Evolutionary conservation across 108 stramenopile species (phyloP).

Genomic region (Discostella pseudostelligera): DNA sequence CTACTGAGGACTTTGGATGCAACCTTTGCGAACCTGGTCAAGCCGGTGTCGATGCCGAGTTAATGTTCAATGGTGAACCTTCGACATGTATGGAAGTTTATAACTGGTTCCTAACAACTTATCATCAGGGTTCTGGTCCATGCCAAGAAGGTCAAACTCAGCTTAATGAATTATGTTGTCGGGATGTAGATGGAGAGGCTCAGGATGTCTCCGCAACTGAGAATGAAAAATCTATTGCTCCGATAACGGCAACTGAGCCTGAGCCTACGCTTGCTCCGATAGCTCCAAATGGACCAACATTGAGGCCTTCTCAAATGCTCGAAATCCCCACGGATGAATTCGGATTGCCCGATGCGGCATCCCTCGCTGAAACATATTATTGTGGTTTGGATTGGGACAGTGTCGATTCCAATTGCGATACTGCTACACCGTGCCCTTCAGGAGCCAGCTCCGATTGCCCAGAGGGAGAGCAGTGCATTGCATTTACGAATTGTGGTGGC

Average conservation of each 20-base stretch:
- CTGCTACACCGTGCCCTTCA: constrained; percentile 35
- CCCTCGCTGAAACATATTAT: constrained; percentile 37
- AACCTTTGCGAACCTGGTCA: constrained; percentile 41
- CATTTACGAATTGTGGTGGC: constrained; percentile 49
- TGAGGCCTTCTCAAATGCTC: background rate
- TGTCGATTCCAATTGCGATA: constrained; percentile 25
- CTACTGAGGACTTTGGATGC: constrained; percentile 24
- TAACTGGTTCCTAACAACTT: constrained; percentile 19
- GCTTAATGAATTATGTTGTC: constrained; percentile 32
- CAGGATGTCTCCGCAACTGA: background rate
- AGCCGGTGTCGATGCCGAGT: constrained; percentile 35
- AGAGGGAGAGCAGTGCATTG: constrained; percentile 30
- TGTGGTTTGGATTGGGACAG: constrained; percentile 39
- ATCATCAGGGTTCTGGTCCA: constrained; percentile 20
- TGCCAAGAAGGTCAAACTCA: constrained; percentile 33
- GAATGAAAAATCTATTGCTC: no score
- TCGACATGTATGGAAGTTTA: constrained; percentile 32
- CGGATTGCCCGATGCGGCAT: constrained; percentile 34
- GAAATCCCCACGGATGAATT: constrained; percentile 17
- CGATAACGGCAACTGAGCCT: background rate
- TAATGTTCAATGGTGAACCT: constrained; percentile 33
- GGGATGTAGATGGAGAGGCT: background rate
- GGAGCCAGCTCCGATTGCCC: constrained; percentile 32
- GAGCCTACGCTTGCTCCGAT: background rate
- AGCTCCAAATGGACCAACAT: background rate